A percentile compares a stretch with the other conserved stretches of the same genome.
Conservation (phyloP, 2,329 filamentous ascomycete genomes). For the Colletotrichum karsti region DNA sequence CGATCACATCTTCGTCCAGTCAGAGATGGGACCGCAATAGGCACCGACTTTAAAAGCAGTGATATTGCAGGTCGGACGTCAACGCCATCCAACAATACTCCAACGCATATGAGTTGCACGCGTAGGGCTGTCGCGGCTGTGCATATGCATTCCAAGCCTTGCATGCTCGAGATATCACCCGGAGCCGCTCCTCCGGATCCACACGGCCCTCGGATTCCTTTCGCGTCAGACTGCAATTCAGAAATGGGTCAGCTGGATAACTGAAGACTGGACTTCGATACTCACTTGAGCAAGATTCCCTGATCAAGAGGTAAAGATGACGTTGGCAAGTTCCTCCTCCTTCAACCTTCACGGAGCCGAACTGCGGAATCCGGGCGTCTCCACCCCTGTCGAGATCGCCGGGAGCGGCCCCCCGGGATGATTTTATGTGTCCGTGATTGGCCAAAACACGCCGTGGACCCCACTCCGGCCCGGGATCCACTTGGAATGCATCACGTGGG, state of each 20-base stretch:
- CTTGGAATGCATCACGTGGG: slow-evolving; percentile 15
- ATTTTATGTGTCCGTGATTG: not conserved
- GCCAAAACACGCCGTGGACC: not conserved
- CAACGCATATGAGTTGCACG: not conserved
- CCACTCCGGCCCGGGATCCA: not conserved
- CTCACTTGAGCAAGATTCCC: not conserved
- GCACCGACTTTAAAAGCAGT: slow-evolving; percentile 1
- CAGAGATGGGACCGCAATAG: not conserved
- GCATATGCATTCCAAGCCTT: no score
- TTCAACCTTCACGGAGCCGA: not conserved
- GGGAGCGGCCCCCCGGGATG: not conserved
- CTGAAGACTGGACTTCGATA: not conserved
- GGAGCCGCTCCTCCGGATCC: not conserved
- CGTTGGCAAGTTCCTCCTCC: no score
- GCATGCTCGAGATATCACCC: not conserved
- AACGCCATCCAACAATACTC: not conserved
- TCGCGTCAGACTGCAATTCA: not conserved
- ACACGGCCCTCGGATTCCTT: not conserved
- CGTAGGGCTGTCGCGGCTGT: not conserved
- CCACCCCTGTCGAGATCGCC: not conserved
- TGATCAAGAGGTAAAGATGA: not conserved
- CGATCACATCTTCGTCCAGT: not conserved
- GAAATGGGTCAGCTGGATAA: not conserved
- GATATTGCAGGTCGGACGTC: not conserved
- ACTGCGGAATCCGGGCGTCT: not conserved